Conservation (phyloP, 164 flowering plant species). For the Pachysandra terminalis region DNA sequence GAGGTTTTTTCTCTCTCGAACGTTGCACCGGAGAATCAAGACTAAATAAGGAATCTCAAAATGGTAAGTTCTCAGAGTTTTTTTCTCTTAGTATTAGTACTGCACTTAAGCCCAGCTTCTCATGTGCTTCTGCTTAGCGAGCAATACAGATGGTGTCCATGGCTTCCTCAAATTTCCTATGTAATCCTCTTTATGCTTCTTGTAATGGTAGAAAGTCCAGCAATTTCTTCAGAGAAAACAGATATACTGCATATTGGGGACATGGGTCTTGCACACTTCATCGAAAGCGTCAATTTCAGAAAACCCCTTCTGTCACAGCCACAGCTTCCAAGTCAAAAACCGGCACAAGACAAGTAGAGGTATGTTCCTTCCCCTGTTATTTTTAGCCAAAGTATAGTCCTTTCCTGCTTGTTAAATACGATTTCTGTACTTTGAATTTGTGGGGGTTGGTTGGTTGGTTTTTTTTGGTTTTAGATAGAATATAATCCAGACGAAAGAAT, state of each 20-base stretch:
- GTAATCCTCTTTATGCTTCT: slow-evolving; percentile 22
- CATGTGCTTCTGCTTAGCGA: not conserved
- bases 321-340: slow-evolving; percentile 33
- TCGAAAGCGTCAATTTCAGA: slow-evolving; percentile 20
- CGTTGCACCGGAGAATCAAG: too few relatives aligned
- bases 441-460: slow-evolving; percentile 14
- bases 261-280: slow-evolving; percentile 25
- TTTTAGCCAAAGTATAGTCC: not conserved
- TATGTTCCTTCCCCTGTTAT: too few relatives aligned
- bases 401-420: not conserved
- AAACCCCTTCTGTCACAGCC: slow-evolving; percentile 36
- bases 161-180: slow-evolving; percentile 44
- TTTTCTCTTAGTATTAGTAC: too few relatives aligned
- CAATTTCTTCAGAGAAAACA: slow-evolving; percentile 21
- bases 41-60: too few relatives aligned
- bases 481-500: slow-evolving; percentile 73
- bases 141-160: slow-evolving; percentile 11
- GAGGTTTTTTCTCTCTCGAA: too few relatives aligned
- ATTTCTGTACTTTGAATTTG: not conserved
- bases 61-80: too few relatives aligned
- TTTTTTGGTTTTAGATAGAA: slow-evolving; percentile 60
- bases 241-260: slow-evolving; percentile 19
- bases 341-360: slow-evolving; percentile 59
- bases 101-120: too few relatives aligned
- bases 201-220: slow-evolving; percentile 23